phyloP scores from a whole-genome alignment of 148 eudicot species.

The Chenopodium berlandieri region DNA sequence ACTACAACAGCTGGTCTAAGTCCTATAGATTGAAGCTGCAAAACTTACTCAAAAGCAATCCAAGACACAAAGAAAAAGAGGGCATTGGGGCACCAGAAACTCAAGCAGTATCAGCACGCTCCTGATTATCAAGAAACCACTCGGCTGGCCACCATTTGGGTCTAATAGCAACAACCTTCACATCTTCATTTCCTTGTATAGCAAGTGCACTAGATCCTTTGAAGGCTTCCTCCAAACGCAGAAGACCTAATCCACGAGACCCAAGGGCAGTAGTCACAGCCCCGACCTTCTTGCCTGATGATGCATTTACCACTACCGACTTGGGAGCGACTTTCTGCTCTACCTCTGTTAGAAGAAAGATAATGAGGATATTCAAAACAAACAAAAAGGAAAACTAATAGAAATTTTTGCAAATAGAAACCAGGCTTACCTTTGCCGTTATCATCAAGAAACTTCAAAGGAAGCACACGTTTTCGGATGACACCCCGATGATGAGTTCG shows the following conservation, averaged over 20 bases:
- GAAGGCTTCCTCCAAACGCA: constrained; percentile 76
- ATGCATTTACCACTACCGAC: constrained; percentile 45
- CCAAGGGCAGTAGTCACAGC: constrained; percentile 76
- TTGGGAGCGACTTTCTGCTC: constrained; percentile 70
- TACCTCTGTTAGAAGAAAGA: constrained; percentile 40
- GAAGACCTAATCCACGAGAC: constrained; percentile 71
- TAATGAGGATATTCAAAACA: neutral
- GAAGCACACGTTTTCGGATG: constrained; percentile 85
- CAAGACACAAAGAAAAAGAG: neutral
- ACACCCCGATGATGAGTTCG: constrained; percentile 96
- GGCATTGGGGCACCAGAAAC: neutral
- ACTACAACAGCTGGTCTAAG: neutral
- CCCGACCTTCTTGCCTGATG: constrained; percentile 71
- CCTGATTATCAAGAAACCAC: constrained; percentile 55
- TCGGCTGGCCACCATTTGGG: constrained; percentile 94
- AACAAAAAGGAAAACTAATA: neutral
- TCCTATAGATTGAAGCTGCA: constrained; percentile 13
- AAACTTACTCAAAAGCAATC: neutral
- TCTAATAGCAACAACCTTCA: constrained; percentile 58
- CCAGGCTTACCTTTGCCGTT: constrained; percentile 53
- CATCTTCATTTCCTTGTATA: constrained; percentile 58
- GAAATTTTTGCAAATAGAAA: neutral
- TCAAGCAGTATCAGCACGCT: constrained; percentile 35
- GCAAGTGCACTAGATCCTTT: constrained; percentile 41
- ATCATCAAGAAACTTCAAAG: constrained; percentile 67